Evolutionary conservation across 768 basidiomycete genomes (phyloP).

Genomic region (Tricholomella constricta): DNA sequence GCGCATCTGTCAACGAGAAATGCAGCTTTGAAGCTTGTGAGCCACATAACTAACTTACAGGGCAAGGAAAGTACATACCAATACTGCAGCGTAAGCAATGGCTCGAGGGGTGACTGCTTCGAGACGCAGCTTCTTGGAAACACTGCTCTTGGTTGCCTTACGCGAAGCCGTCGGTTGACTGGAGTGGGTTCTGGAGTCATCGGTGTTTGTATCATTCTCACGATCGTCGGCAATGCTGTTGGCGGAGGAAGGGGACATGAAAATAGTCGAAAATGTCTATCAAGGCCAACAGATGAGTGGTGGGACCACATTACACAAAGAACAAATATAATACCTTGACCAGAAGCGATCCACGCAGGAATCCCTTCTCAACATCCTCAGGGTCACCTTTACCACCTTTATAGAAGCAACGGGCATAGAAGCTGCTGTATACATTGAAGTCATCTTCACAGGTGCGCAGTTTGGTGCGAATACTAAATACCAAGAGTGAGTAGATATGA

Average conservation of each 20-base stretch:
- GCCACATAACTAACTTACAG: not conserved
- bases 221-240: slow-evolving; percentile 8
- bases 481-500: not conserved
- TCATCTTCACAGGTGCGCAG: slow-evolving; percentile 10
- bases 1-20: slow-evolving; percentile 21
- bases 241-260: slow-evolving; percentile 20
- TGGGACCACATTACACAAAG: not conserved
- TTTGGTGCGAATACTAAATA: slow-evolving; percentile 19
- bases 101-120: slow-evolving; percentile 23
- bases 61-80: slow-evolving; percentile 18
- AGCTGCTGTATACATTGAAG: slow-evolving; percentile 9
- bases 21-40: slow-evolving; percentile 15
- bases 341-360: slow-evolving; percentile 20
- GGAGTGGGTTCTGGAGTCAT: not conserved
- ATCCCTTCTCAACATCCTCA: slow-evolving; percentile 16
- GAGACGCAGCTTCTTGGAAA: slow-evolving; percentile 15
- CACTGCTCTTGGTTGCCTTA: slow-evolving; percentile 1
- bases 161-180: not conserved
- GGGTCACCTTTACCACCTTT: slow-evolving; percentile 6
- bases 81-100: slow-evolving; percentile 32
- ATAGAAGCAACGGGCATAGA: slow-evolving; percentile 21
- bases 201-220: slow-evolving; percentile 11
- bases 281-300: not conserved
- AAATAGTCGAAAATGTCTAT: slow-evolving; percentile 19
- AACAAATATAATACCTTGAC: slow-evolving; percentile 19